Conservation (phyloP, 1,139 yeast species). For the Wickerhamomyces sp. region DNA sequence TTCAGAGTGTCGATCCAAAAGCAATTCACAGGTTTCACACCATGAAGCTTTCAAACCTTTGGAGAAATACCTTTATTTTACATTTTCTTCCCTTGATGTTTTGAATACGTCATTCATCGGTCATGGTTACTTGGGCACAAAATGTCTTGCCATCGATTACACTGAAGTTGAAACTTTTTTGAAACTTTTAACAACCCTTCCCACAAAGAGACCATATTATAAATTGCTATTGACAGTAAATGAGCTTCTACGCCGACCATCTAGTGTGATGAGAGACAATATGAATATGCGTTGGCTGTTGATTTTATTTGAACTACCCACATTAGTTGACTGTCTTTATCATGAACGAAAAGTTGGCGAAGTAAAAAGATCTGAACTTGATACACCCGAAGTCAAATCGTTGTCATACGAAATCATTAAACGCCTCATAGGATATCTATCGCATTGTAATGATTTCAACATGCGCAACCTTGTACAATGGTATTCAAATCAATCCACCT, state of each 20-base stretch:
- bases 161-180: constrained; percentile 41
- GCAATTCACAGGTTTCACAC: constrained; percentile 12
- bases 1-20: not conserved
- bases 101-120: constrained; percentile 49
- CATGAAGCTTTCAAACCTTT: constrained; percentile 48
- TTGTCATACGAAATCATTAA: constrained; percentile 62
- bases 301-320: constrained; percentile 60
- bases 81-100: constrained; percentile 37
- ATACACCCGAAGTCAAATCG: constrained; percentile 47
- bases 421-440: constrained; percentile 58
- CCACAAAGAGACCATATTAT: constrained; percentile 55
- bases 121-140: too few relatives aligned
- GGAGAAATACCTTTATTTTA: constrained; percentile 35
- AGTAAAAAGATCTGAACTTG: constrained; percentile 20
- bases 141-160: constrained; percentile 34
- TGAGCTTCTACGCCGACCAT: constrained; percentile 43
- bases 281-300: constrained; percentile 47
- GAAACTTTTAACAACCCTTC: constrained; percentile 39
- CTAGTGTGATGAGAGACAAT: constrained; percentile 29
- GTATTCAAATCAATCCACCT: constrained; percentile 42
- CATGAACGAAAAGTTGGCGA: constrained; percentile 20
- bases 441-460: constrained; percentile 40
- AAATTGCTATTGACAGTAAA: constrained; percentile 46
- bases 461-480: constrained; percentile 51
- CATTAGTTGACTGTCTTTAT: constrained; percentile 42